Conservation (phyloP, 306 rosid species). For the Phaseolus lunatus region DNA sequence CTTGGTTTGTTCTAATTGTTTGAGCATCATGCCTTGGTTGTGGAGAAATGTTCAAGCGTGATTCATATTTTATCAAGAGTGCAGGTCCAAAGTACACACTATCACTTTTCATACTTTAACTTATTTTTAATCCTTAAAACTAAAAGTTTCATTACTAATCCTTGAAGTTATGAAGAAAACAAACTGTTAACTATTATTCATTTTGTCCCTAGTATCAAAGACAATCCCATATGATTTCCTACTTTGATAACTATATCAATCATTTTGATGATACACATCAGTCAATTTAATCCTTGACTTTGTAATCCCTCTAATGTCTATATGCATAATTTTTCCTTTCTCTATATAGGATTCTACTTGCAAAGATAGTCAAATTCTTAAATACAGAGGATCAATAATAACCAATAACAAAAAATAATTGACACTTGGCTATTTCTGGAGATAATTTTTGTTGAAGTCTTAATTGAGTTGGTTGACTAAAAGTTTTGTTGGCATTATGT, state of each 20-base stretch:
- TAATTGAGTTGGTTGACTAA: constrained; percentile 3
- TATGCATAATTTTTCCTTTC: too few relatives aligned
- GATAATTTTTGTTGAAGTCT: not conserved
- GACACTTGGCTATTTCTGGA: not conserved
- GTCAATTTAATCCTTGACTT: not conserved
- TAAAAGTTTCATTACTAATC: not conserved
- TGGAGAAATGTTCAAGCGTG: too few relatives aligned
- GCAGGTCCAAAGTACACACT: not conserved
- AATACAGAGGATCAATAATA: too few relatives aligned
- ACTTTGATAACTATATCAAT: not conserved
- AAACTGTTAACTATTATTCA: not conserved
- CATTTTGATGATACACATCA: not conserved
- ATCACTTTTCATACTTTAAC: not conserved
- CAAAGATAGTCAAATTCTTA: not conserved
- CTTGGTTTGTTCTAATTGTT: not conserved
- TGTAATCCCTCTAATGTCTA: too few relatives aligned
- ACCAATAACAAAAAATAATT: not conserved
- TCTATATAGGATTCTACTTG: not conserved
- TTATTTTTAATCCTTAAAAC: not conserved
- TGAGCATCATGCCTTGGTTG: not conserved
- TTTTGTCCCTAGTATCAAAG: not conserved
- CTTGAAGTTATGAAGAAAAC: not conserved
- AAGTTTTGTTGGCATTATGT: not conserved
- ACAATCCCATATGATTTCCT: not conserved
- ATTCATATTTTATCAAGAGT: too few relatives aligned